Evolutionary conservation across 2,329 filamentous ascomycete species (phyloP).

Genomic region (Aspergillus thermomutatus): DNA sequence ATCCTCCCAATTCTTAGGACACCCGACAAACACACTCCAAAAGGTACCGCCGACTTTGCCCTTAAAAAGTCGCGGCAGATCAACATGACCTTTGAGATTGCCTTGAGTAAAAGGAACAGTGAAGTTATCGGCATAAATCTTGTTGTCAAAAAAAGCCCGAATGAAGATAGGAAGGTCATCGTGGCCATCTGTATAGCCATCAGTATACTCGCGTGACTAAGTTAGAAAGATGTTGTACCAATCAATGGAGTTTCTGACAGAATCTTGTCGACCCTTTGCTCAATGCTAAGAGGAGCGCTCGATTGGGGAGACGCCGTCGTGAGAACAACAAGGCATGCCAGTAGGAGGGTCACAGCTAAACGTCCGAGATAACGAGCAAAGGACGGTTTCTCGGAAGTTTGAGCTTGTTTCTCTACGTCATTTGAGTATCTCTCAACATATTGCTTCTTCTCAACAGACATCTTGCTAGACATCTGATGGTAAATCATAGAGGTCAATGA

Average conservation of each 20-base stretch:
- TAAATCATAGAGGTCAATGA: background rate
- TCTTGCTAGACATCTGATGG: background rate
- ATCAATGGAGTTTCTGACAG: constrained; percentile 48
- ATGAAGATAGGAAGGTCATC: constrained; percentile 80
- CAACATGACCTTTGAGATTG: constrained; percentile 67
- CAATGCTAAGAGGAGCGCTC: constrained; percentile 19
- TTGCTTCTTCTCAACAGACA: background rate
- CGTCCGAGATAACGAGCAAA: background rate
- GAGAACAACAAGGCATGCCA: constrained; percentile 6
- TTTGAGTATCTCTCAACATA: background rate
- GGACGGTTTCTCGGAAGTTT: background rate
- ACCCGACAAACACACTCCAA: constrained; percentile 82
- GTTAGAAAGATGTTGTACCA: constrained; percentile 27
- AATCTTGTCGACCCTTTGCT: constrained; percentile 43
- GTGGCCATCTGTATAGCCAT: constrained; percentile 67
- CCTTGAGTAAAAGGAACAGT: constrained; percentile 70
- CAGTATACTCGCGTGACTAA: background rate
- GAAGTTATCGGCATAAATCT: constrained; percentile 73
- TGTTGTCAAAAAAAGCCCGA: constrained; percentile 65
- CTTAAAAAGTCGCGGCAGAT: constrained; percentile 68
- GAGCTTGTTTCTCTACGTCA: background rate
- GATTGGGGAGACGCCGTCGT: constrained; percentile 3
- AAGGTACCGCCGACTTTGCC: constrained; percentile 76
- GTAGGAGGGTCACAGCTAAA: constrained; percentile 1
- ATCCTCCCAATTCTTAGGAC: constrained; percentile 68